These are phyloP conservation scores for Diaporthe ampelina DNA, from an alignment of 2,329 filamentous ascomycete species.

Conservation along the genomic window DNA sequence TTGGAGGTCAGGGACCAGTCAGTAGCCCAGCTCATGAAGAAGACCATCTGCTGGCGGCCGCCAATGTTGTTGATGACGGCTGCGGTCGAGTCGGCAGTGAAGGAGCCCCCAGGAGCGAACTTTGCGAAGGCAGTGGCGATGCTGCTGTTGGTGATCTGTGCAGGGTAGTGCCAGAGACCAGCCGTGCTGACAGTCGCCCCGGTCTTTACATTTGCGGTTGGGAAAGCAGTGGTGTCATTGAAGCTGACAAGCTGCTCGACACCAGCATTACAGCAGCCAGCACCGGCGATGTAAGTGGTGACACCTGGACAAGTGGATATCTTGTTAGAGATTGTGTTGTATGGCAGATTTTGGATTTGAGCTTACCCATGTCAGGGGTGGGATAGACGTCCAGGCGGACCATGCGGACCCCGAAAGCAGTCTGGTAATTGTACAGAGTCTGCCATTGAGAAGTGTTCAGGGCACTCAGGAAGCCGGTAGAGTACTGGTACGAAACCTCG, in stretches of 20 bases:
- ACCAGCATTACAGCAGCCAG: conserved; percentile 61
- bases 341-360: conserved; percentile 41
- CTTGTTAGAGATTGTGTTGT: conserved; percentile 7
- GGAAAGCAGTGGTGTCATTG: conserved; percentile 66
- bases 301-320: conserved; percentile 39
- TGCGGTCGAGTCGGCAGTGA: conserved; percentile 59
- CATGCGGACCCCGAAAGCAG: conserved; percentile 70
- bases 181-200: conserved; percentile 62
- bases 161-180: conserved; percentile 72
- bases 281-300: conserved; percentile 43
- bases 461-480: conserved; percentile 62
- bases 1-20: conserved; percentile 64
- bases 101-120: conserved; percentile 61
- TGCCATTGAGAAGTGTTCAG: conserved; percentile 70
- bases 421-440: conserved; percentile 69
- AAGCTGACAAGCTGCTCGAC: conserved; percentile 67
- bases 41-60: conserved; percentile 72
- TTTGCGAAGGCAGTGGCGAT: conserved; percentile 68
- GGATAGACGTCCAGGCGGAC: conserved; percentile 72
- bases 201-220: conserved; percentile 66
- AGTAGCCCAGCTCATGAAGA: conserved; percentile 66
- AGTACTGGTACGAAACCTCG: conserved; percentile 69
- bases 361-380: conserved; percentile 61
- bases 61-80: conserved; percentile 72
- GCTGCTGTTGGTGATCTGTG: conserved; percentile 65